A percentile compares a stretch with the other conserved stretches of the same genome.
phyloP scores from a whole-genome alignment of 805 yeast species.

The Yarrowia bubula region DNA sequence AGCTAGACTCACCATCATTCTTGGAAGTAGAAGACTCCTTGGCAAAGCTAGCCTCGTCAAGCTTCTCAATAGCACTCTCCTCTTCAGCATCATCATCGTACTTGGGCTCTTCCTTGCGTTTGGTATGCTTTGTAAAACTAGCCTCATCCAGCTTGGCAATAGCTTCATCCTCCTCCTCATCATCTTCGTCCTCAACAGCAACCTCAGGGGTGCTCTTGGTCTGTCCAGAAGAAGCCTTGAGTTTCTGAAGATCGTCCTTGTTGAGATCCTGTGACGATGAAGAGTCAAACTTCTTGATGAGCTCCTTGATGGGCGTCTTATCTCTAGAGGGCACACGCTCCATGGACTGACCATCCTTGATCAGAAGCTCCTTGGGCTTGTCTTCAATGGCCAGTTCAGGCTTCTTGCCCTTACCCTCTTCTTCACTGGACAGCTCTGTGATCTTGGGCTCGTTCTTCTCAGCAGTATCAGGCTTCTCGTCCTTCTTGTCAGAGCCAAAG shows the following conservation, averaged over 20 bases:
- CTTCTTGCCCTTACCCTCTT: neutral
- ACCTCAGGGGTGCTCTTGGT: neutral
- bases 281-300: constrained; percentile 24
- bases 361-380: constrained; percentile 2
- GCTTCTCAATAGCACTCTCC: neutral
- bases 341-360: constrained; percentile 8
- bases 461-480: neutral
- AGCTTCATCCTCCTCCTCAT: neutral
- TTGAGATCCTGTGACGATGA: constrained; percentile 11
- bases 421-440: constrained; percentile 2
- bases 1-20: neutral
- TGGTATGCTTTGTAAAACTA: neutral
- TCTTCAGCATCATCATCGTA: constrained; percentile 10
- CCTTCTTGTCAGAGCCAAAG: neutral
- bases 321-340: constrained; percentile 8
- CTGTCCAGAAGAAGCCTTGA: constrained; percentile 2
- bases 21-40: neutral
- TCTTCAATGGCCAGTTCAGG: neutral
- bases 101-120: neutral
- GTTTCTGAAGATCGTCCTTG: constrained; percentile 17
- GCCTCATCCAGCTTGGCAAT: neutral
- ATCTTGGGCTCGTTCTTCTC: neutral
- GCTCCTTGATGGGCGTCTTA: constrained; percentile 9
- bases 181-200: constrained; percentile 24
- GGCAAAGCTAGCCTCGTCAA: neutral